Conservation (phyloP, 1,139 yeast genomes). For the Debaryomyces singareniensis region DNA sequence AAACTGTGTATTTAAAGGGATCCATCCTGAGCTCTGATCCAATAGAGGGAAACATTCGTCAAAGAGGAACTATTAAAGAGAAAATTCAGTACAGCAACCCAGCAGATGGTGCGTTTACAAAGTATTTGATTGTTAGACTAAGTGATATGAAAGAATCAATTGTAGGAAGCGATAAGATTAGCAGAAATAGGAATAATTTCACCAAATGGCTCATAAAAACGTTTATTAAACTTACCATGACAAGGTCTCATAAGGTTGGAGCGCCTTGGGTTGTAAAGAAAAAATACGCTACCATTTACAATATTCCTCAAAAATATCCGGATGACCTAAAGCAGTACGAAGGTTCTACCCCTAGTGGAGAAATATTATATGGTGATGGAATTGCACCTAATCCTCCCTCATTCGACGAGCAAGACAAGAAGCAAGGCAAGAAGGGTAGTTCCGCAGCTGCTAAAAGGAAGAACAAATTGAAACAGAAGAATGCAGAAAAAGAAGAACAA, state of each 20-base stretch:
- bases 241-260: conserved; percentile 78
- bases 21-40: conserved; percentile 4
- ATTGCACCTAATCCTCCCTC: conserved; percentile 2
- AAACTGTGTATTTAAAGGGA: conserved; percentile 62
- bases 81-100: conserved; percentile 49
- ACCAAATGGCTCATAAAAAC: conserved; percentile 89
- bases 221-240: conserved; percentile 77
- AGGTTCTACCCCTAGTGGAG: conserved; percentile 34
- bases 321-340: conserved; percentile 41
- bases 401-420: conserved; percentile 1
- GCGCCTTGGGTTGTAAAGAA: conserved; percentile 97
- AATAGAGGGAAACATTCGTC: conserved; percentile 16
- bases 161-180: conserved; percentile 66
- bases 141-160: conserved; percentile 53
- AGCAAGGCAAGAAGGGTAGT: conserved; percentile 7
- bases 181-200: conserved; percentile 80
- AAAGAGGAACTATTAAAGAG: conserved; percentile 36
- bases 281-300: conserved; percentile 56
- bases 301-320: conserved; percentile 56
- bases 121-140: conserved; percentile 59
- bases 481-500: background rate
- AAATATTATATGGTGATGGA: conserved; percentile 13
- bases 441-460: conserved; percentile 1
- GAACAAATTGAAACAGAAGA: conserved; percentile 5
- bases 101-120: conserved; percentile 47